Conservation (phyloP, 345 rosid genomes). For the Luvunga scandens region DNA sequence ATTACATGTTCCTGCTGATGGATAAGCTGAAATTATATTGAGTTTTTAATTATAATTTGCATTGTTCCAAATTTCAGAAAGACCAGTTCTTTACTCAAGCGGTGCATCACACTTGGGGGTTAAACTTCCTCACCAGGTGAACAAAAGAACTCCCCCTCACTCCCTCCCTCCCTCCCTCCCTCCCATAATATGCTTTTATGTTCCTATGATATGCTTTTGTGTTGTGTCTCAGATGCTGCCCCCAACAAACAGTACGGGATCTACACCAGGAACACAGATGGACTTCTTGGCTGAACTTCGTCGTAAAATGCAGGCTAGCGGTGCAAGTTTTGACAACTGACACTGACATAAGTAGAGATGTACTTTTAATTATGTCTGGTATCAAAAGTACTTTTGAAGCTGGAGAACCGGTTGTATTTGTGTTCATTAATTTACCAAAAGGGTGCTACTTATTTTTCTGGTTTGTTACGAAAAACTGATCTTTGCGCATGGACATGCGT, state of each 20-base stretch:
- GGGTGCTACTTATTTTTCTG: conserved; percentile 12
- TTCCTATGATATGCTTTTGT: conserved; percentile 1
- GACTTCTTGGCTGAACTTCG: conserved; percentile 62
- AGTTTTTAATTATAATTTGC: background rate
- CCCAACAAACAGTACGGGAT: conserved; percentile 29
- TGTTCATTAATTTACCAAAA: conserved; percentile 10
- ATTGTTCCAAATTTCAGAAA: conserved; percentile 39
- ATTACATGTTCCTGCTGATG: background rate
- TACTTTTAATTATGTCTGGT: conserved; percentile 4
- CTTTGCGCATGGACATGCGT: background rate
- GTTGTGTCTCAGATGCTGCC: conserved; percentile 35
- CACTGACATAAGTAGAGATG: background rate
- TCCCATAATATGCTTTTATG: background rate
- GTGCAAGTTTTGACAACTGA: conserved; percentile 30
- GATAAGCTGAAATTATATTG: background rate
- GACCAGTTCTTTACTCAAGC: conserved; percentile 55
- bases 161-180: background rate
- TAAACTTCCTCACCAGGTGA: conserved; percentile 71
- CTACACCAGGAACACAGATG: conserved; percentile 40
- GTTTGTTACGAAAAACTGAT: conserved; percentile 9
- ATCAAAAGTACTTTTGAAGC: conserved; percentile 2
- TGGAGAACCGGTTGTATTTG: conserved; percentile 16
- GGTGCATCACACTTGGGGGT: conserved; percentile 48
- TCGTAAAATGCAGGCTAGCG: conserved; percentile 37
- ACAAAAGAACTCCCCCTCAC: background rate